Evolutionary conservation across 768 basidiomycete species (phyloP), one percentile per base, ranked within the genome.

Genomic region (Neoboletus subvelutipes): DNA sequence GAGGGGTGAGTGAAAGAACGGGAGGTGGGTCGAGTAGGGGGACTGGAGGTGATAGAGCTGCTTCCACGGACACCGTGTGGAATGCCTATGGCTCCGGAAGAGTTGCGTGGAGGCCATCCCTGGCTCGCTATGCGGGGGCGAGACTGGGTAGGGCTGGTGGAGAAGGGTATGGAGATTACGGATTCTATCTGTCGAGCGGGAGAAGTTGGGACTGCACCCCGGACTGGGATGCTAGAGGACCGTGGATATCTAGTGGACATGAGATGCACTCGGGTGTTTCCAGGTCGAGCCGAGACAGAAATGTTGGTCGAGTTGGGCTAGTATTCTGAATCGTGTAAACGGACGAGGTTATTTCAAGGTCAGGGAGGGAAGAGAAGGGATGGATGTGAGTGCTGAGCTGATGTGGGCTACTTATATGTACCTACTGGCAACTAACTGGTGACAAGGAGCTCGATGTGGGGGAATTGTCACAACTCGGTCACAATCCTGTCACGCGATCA

Each of bases 151-250:
- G 72, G 65, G 48, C 59, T 68, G 5, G 75, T 64, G 50, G 71
- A 66, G 55, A 83, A 78, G 10, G 86, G 84, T 58, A 87, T 82
- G n/a, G 83, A 77, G 31, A 89, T 83, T 45, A 83, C 77, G 48
- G 80, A 80, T 67, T 88, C 88, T 54, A 90, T 82, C 58, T 83
- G 83, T 56, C 85, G 78, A 62, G 78, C 70, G 39, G 83, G 76
- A 6, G 80, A 76, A 7, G 75, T 73, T 22, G 79, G 73, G 33
- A 76, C 70, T 24, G 76, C 67, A 57, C 70, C 78, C 52, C 80
- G 77, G 55, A 87, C 83, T 40, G 87, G 85, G 66, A 89, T 86
- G 66, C 81, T 88, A 24, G 86, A 77, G 0, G 86, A 83, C 67
- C 87, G 81, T 13, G 82, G 75, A 42, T 82, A 80, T 55, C 86